Percentiles rank a stretch among this genome's conserved stretches.
These are phyloP conservation scores for Cryptococcus amylolentus DNA, from an alignment of 1,284 basidiomycete genomes.

Conservation along the genomic window DNA sequence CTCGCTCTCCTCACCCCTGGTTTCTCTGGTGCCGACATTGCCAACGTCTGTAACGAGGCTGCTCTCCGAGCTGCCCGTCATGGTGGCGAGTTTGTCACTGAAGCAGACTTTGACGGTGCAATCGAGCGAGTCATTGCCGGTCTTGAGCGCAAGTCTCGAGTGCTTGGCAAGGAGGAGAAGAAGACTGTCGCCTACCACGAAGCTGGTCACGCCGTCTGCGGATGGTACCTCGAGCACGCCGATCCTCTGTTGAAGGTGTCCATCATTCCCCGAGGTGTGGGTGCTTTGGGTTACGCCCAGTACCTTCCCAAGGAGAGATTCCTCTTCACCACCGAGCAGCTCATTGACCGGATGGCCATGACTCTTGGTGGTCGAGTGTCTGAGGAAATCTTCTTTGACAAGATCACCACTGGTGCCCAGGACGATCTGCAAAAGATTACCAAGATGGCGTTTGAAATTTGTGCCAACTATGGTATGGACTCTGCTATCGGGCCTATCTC, in stretches of 20 bases:
- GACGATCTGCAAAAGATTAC: constrained; percentile 98
- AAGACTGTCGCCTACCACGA: constrained; percentile 99
- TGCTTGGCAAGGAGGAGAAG: constrained; percentile 94
- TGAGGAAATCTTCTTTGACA: constrained; percentile 96
- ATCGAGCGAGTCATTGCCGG: constrained; percentile 98
- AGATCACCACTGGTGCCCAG: constrained; percentile 96
- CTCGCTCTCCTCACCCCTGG: constrained; percentile 94
- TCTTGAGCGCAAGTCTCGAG: constrained; percentile 89
- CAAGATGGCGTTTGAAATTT: constrained; percentile 90
- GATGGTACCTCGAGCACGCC: constrained; percentile 97
- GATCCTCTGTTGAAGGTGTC: constrained; percentile 97
- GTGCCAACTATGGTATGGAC: constrained; percentile 96
- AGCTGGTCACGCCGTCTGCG: constrained; percentile 96
- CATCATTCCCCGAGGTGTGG: constrained; percentile 95
- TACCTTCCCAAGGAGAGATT: constrained; percentile 96
- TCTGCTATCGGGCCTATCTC: constrained; percentile 89
- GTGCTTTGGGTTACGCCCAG: constrained; percentile 95
- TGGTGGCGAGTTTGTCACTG: constrained; percentile 71
- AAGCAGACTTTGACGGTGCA: constrained; percentile 90
- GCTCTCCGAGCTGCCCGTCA: constrained; percentile 91
- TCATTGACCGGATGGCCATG: constrained; percentile 96
- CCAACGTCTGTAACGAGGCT: constrained; percentile 98
- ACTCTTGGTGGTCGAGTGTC: constrained; percentile 97
- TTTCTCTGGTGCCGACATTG: constrained; percentile 97
- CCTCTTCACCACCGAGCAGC: constrained; percentile 90